Percentiles rank a stretch among this genome's conserved stretches.
Evolutionary conservation across 2,329 filamentous ascomycete species (phyloP).

Genomic region (Aureobasidium sp.): DNA sequence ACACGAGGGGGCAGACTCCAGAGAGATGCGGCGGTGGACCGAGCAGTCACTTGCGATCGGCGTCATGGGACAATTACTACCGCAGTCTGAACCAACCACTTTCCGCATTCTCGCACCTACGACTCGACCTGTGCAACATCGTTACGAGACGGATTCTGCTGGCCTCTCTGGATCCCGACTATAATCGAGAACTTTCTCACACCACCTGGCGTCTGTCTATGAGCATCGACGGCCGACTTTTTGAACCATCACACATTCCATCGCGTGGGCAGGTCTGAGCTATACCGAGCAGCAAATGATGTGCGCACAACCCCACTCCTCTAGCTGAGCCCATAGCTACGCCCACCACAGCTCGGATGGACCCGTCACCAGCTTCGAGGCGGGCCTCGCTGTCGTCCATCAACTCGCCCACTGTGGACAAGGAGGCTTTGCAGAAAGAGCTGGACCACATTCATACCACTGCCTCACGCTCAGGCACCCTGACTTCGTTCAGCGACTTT

Average conservation of each 20-base stretch:
- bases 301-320: slow-evolving; percentile 20
- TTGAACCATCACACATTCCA: background rate
- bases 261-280: background rate
- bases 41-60: background rate
- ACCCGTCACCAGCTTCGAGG: slow-evolving; percentile 26
- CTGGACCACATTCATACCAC: slow-evolving; percentile 84
- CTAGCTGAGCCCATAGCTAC: slow-evolving; percentile 23
- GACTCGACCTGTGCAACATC: background rate
- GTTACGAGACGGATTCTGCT: background rate
- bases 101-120: background rate
- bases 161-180: background rate
- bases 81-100: background rate
- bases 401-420: slow-evolving; percentile 48
- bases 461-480: slow-evolving; percentile 73
- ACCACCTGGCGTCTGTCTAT: background rate
- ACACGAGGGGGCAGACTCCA: background rate
- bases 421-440: slow-evolving; percentile 66
- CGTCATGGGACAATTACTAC: background rate
- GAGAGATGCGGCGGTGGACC: background rate
- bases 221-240: background rate
- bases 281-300: slow-evolving; percentile 1
- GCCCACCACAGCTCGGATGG: slow-evolving; percentile 25
- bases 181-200: background rate
- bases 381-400: slow-evolving; percentile 34
- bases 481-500: slow-evolving; percentile 94